These are phyloP conservation scores for Sanghuangporus baumii DNA, from an alignment of 1,284 basidiomycete species.

Conservation along the genomic window DNA sequence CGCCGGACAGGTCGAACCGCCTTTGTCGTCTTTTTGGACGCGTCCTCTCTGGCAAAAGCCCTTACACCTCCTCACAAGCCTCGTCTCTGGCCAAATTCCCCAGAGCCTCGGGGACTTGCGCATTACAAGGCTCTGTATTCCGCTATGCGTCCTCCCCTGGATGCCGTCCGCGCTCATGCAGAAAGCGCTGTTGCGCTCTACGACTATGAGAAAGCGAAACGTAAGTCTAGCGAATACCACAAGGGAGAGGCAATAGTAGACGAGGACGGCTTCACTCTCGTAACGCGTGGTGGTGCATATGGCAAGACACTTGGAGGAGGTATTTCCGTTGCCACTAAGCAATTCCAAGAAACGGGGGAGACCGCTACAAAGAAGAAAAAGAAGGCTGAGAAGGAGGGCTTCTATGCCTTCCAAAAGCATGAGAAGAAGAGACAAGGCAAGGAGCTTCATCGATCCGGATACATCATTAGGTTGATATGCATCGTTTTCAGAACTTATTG, in stretches of 20 bases:
- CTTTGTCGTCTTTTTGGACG: constrained; percentile 76
- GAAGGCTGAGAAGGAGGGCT: constrained; percentile 69
- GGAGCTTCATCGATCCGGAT: constrained; percentile 22
- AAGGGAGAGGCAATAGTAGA: constrained; percentile 85
- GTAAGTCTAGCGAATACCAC: constrained; percentile 50
- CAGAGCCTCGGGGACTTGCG: constrained; percentile 58
- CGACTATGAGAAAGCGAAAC: constrained; percentile 65
- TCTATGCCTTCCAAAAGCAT: constrained; percentile 85
- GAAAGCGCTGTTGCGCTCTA: constrained; percentile 71
- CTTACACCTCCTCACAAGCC: constrained; percentile 44
- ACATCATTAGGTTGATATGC: constrained; percentile 4
- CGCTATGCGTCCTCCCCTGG: constrained; percentile 65
- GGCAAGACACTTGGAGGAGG: constrained; percentile 81
- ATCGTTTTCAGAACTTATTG: constrained; percentile 53
- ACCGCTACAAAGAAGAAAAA: constrained; percentile 38
- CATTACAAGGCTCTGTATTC: constrained; percentile 66
- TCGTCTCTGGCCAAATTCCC: constrained; percentile 53
- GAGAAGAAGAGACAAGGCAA: constrained; percentile 82
- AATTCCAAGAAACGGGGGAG: constrained; percentile 55
- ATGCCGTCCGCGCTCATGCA: constrained; percentile 65
- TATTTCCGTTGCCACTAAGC: constrained; percentile 71
- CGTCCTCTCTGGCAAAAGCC: constrained; percentile 61
- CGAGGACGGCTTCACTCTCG: constrained; percentile 89
- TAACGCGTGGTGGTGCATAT: constrained; percentile 82
- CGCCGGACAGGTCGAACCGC: constrained; percentile 61